Evolutionary conservation across 2,329 filamentous ascomycete species (phyloP).

Genomic region (Pseudogymnoascus destructans): DNA sequence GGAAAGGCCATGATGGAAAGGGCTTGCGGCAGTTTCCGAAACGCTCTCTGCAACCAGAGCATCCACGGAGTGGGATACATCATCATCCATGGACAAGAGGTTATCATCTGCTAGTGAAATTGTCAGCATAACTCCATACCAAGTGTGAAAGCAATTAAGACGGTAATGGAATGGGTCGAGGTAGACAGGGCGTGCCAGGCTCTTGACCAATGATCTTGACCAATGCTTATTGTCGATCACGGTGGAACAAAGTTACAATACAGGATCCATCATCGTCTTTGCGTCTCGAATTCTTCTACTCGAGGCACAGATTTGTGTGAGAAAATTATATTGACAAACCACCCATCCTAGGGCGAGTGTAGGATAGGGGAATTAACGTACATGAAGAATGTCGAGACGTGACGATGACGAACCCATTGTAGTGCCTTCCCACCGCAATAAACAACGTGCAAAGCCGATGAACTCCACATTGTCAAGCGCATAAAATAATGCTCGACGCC

Average conservation of each 20-base stretch:
- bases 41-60: slow-evolving; percentile 49
- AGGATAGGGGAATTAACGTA: slow-evolving; percentile 45
- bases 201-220: slow-evolving; percentile 13
- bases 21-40: slow-evolving; percentile 16
- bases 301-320: slow-evolving; percentile 29
- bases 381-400: slow-evolving; percentile 44
- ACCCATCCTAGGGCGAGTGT: slow-evolving; percentile 22
- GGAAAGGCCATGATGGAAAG: slow-evolving; percentile 14
- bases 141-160: not conserved
- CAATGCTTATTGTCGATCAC: slow-evolving; percentile 12
- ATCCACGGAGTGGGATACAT: slow-evolving; percentile 51
- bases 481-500: slow-evolving; percentile 22
- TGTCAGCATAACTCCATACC: slow-evolving; percentile 16
- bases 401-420: slow-evolving; percentile 55
- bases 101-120: slow-evolving; percentile 42
- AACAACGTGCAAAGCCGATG: slow-evolving; percentile 16
- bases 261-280: slow-evolving; percentile 51
- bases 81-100: slow-evolving; percentile 43
- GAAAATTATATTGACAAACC: slow-evolving; percentile 38
- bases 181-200: slow-evolving; percentile 3
- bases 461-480: slow-evolving; percentile 17
- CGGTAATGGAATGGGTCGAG: not conserved
- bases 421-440: slow-evolving; percentile 17
- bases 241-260: slow-evolving; percentile 34
- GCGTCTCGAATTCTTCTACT: slow-evolving; percentile 23